Evolutionary conservation across 2,329 filamentous ascomycete genomes (phyloP).

Genomic region (Triangularia verruculosa): DNA sequence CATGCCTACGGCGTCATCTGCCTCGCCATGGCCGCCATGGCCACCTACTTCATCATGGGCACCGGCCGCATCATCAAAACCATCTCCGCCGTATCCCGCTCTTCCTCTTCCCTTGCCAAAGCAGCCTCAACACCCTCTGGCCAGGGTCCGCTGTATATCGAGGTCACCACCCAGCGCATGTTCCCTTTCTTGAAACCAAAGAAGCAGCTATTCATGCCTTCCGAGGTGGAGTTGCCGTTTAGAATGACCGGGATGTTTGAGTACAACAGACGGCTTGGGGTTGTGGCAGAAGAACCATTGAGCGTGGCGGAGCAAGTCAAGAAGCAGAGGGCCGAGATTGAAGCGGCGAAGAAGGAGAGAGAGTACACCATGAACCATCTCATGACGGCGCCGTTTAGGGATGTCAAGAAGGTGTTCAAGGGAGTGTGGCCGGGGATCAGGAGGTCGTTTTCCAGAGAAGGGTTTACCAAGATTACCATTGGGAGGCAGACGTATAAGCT

Average conservation of each 20-base stretch:
- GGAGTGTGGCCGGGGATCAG: slow-evolving; percentile 45
- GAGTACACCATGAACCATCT: slow-evolving; percentile 55
- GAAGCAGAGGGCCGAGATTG: slow-evolving; percentile 37
- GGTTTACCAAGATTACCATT: slow-evolving; percentile 51
- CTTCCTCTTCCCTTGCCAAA: slow-evolving; percentile 7
- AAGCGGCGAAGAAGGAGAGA: slow-evolving; percentile 37
- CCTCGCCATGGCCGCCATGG: slow-evolving; percentile 57
- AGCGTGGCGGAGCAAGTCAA: slow-evolving; percentile 29
- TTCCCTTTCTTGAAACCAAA: slow-evolving; percentile 48
- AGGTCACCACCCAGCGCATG: slow-evolving; percentile 50
- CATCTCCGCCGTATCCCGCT: slow-evolving; percentile 53
- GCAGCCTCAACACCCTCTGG: slow-evolving; percentile 12
- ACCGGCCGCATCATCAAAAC: slow-evolving; percentile 55
- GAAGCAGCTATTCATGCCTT: slow-evolving; percentile 40
- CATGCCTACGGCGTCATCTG: slow-evolving; percentile 57
- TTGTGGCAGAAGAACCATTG: slow-evolving; percentile 2
- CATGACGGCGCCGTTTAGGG: slow-evolving; percentile 56
- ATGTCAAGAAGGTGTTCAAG: slow-evolving; percentile 42
- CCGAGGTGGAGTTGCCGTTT: slow-evolving; percentile 37
- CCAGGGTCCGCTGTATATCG: slow-evolving; percentile 44
- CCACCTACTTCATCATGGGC: slow-evolving; percentile 57
- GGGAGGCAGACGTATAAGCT: slow-evolving; percentile 53
- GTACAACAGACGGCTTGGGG: background rate
- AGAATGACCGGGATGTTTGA: slow-evolving; percentile 32
- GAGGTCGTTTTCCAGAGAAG: slow-evolving; percentile 54